Evolutionary conservation across 2,329 filamentous ascomycete genomes (phyloP), one percentile per base, ranked within the genome.

Genomic region (Ilyonectria sp.): DNA sequence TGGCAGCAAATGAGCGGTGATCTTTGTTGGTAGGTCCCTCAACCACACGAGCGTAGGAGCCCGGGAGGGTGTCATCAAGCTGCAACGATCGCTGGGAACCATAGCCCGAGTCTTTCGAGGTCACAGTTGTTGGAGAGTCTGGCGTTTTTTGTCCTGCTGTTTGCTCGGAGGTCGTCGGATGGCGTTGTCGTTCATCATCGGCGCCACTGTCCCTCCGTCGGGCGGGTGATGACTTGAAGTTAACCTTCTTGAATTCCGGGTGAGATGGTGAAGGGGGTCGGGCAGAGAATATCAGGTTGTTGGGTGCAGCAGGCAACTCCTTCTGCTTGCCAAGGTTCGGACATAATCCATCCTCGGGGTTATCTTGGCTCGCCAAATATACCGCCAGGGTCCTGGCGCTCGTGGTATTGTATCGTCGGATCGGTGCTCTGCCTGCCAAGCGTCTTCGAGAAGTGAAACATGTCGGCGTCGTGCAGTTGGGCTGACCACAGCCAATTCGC

Each of bases 301-400:
- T 83, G 33, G 86, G 71, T 9, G 85, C 82, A 29, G 85, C 82
- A 5, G 86, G 82, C 0, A 84, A 79, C 17, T 81, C 79, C 56
- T 81, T 82, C 1, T 83, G 79, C 6, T 80, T 78, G 52, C 80
- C 80, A 17, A 89, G 78, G 23, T 82, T 78, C 1, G 86, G 86
- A 56, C 94, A 97, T 0, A 97, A 83, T 3, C 88, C 89, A 65
- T 83, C 85, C 69, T 93, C 90, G 0, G 94, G 90, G 71, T 96
- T 90, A 74, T 95, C 92, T 76, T 94, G 91, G 75, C 92, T 93
- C 10, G 94, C 93, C 57, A 97, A 86, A 75, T 93, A 93, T 63
- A 93, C 89, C 13, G 94, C 94, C 35, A 97, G 82, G 1, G 93
- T 93, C 74, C 94, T 89, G 9, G 94, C 94, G 75, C 94, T 97